Conservation (phyloP, 2,329 filamentous ascomycete species). For the Pestalotiopsis sp. region DNA sequence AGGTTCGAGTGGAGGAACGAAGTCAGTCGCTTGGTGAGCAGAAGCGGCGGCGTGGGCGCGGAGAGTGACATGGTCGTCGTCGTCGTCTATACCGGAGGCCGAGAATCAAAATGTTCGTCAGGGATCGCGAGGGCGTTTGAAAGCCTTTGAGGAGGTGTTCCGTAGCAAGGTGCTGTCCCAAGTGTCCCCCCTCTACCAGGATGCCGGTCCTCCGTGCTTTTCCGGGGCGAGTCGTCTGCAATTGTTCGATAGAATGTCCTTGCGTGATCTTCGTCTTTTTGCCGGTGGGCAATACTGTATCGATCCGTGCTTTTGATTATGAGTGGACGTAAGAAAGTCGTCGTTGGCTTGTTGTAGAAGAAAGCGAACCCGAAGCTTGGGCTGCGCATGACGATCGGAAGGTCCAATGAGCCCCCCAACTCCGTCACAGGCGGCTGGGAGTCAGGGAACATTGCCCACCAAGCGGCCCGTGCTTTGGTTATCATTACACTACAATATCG, state of each 20-base stretch:
- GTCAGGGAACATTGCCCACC: neutral
- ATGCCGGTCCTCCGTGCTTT: neutral
- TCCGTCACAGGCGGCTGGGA: neutral
- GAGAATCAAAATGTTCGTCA: neutral
- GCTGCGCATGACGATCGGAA: neutral
- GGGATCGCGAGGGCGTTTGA: neutral
- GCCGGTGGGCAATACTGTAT: neutral
- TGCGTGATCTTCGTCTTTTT: neutral
- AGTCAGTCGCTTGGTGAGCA: slow-evolving; percentile 68
- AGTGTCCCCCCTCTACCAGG: neutral
- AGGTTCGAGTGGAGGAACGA: slow-evolving; percentile 63
- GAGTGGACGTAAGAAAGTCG: neutral
- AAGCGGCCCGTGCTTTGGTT: neutral
- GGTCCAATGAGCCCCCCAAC: neutral
- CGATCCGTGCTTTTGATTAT: neutral
- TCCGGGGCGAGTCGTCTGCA: neutral
- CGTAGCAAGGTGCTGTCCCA: neutral
- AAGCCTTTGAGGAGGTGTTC: neutral
- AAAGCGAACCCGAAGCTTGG: neutral
- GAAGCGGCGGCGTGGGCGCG: slow-evolving; percentile 54
- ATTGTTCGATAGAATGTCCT: neutral
- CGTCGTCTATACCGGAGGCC: slow-evolving; percentile 11
- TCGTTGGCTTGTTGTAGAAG: neutral
- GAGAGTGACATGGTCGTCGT: slow-evolving; percentile 24
- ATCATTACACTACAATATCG: neutral